Conservation (phyloP, 2,329 filamentous ascomycete genomes). For the Ophiostoma sp. region DNA sequence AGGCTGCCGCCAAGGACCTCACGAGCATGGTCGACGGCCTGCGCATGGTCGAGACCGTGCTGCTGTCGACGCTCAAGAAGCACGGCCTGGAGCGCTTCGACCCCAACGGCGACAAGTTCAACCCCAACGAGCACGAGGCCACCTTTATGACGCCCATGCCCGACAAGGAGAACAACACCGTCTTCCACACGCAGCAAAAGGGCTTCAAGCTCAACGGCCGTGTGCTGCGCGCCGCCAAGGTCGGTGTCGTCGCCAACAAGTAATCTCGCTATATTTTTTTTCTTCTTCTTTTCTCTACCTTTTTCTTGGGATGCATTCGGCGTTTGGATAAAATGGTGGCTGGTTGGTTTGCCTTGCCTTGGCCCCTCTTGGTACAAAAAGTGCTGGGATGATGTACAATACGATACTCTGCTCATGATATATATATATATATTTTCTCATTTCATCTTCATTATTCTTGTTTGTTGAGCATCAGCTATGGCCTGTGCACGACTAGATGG, state of each 20-base stretch:
- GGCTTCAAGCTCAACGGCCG: slow-evolving; percentile 91
- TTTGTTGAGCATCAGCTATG: not conserved
- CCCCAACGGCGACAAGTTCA: slow-evolving; percentile 79
- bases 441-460: not conserved
- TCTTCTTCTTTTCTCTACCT: not conserved
- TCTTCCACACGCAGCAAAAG: slow-evolving; percentile 92
- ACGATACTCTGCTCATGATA: slow-evolving; percentile 28
- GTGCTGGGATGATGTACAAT: slow-evolving; percentile 17
- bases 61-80: slow-evolving; percentile 84
- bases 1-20: slow-evolving; percentile 60
- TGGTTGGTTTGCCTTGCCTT: not conserved
- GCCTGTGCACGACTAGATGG: not conserved
- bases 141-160: slow-evolving; percentile 87
- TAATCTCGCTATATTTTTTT: slow-evolving; percentile 29
- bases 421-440: slow-evolving; percentile 13
- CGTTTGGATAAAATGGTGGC: slow-evolving; percentile 20
- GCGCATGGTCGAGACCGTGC: slow-evolving; percentile 88
- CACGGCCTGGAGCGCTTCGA: slow-evolving; percentile 89
- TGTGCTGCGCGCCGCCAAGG: slow-evolving; percentile 85
- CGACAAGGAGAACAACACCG: slow-evolving; percentile 82
- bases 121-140: slow-evolving; percentile 94
- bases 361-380: not conserved
- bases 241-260: slow-evolving; percentile 86
- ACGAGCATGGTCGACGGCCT: slow-evolving; percentile 78
- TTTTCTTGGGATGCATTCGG: slow-evolving; percentile 16